Percentiles rank a stretch among this genome's conserved stretches.
These are phyloP conservation scores for Rhododendron molle DNA, from an alignment of 148 eudicot species.

Conservation along the genomic window DNA sequence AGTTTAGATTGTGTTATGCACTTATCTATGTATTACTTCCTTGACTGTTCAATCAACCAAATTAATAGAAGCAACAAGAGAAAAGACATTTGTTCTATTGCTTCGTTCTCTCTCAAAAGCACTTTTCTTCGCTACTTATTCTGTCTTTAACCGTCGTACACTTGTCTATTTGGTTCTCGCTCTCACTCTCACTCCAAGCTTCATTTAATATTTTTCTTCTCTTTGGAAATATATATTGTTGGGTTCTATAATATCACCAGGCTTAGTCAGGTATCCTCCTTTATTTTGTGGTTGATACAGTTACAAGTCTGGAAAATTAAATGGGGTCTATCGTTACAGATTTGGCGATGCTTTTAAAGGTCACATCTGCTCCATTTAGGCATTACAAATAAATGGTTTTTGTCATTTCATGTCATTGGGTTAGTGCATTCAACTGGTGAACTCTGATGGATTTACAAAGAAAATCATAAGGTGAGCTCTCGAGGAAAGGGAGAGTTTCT, in stretches of 20 bases:
- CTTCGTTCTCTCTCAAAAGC: neutral
- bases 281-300: constrained; percentile 26
- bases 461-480: neutral
- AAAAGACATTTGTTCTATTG: neutral
- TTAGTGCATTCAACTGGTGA: neutral
- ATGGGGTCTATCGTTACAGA: constrained; percentile 33
- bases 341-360: constrained; percentile 9
- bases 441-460: neutral
- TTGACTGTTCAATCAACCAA: neutral
- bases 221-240: neutral
- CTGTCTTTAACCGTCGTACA: neutral
- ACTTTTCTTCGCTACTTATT: neutral
- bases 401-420: neutral
- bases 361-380: constrained; percentile 30
- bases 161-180: neutral
- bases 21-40: neutral
- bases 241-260: constrained; percentile 11
- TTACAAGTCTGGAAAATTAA: constrained; percentile 38
- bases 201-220: neutral
- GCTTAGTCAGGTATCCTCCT: constrained; percentile 33
- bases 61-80: neutral
- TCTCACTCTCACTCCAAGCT: neutral
- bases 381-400: neutral
- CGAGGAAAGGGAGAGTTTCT: neutral
- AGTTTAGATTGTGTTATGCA: neutral